A percentile compares a stretch with the other conserved stretches of the same genome.
phyloP scores from a whole-genome alignment of 805 yeast species.

The Kodamaea hsintzibuensis region DNA sequence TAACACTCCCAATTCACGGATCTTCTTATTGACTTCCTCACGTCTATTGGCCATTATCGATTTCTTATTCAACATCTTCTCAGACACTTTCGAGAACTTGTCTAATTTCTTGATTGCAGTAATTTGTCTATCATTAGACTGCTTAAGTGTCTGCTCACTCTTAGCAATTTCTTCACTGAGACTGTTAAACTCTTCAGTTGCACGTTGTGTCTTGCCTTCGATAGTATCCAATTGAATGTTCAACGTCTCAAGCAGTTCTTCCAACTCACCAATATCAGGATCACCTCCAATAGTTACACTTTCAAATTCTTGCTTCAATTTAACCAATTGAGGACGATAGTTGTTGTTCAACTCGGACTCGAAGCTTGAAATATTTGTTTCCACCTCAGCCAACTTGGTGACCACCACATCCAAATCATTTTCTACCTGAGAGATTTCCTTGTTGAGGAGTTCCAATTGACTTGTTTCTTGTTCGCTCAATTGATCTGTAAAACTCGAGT shows the following conservation, averaged over 20 bases:
- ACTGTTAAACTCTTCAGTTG: slow-evolving; percentile 28
- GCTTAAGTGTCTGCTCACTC: slow-evolving; percentile 43
- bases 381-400: slow-evolving; percentile 42
- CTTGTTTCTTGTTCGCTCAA: slow-evolving; percentile 51
- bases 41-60: slow-evolving; percentile 59
- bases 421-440: slow-evolving; percentile 40
- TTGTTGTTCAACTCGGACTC: slow-evolving; percentile 62
- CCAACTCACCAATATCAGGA: slow-evolving; percentile 15
- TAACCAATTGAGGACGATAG: slow-evolving; percentile 48
- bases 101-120: slow-evolving; percentile 56
- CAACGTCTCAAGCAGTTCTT: slow-evolving; percentile 26
- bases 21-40: slow-evolving; percentile 69
- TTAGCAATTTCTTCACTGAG: slow-evolving; percentile 30
- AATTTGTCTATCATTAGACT: slow-evolving; percentile 59
- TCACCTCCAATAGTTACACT: slow-evolving; percentile 8
- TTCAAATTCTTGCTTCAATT: slow-evolving; percentile 7
- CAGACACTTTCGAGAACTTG: slow-evolving; percentile 60
- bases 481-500: slow-evolving; percentile 52
- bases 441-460: slow-evolving; percentile 36
- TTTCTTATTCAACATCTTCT: slow-evolving; percentile 62
- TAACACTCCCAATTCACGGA: slow-evolving; percentile 82
- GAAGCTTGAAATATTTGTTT: slow-evolving; percentile 46
- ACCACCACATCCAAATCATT: slow-evolving; percentile 41
- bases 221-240: slow-evolving; percentile 28
- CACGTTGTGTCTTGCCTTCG: slow-evolving; percentile 25